Percentiles rank a stretch among this genome's conserved stretches.
Evolutionary conservation across 768 basidiomycete genomes (phyloP).

Genomic region (Termitomyces sp.): DNA sequence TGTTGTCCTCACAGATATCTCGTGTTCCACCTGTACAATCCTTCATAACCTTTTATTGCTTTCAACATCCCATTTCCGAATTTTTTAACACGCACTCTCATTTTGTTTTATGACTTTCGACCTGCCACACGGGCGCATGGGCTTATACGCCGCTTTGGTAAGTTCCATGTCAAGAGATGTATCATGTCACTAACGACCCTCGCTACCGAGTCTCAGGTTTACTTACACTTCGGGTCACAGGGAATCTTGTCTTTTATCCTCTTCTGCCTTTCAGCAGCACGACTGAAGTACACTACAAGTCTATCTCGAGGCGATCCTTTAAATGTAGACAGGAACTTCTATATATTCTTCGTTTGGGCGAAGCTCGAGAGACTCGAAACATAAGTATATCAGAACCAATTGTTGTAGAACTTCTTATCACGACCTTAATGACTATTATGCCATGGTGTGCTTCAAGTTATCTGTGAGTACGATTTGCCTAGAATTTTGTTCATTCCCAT

Average conservation of each 20-base stretch:
- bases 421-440: conserved; percentile 58
- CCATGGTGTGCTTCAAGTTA: conserved; percentile 63
- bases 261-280: conserved; percentile 47
- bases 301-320: conserved; percentile 47
- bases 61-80: no score
- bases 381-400: conserved; percentile 57
- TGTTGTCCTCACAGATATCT: conserved; percentile 3
- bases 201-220: background rate
- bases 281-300: conserved; percentile 60
- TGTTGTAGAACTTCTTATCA: conserved; percentile 62
- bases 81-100: background rate
- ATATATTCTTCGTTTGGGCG: conserved; percentile 16
- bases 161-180: no score
- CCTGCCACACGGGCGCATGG: conserved; percentile 19
- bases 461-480: conserved; percentile 41
- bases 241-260: conserved; percentile 30
- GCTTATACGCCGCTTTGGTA: conserved; percentile 18
- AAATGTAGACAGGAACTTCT: conserved; percentile 51
- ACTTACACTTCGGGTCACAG: conserved; percentile 21
- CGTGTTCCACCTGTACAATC: conserved; percentile 6
- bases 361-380: background rate
- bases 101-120: conserved; percentile 19
- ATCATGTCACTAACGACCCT: background rate
- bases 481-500: background rate
- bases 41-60: conserved; percentile 3